Evolutionary conservation across 2,329 filamentous ascomycete species (phyloP), one percentile per base, ranked within the genome.

Genomic region (Colletotrichum sp.): DNA sequence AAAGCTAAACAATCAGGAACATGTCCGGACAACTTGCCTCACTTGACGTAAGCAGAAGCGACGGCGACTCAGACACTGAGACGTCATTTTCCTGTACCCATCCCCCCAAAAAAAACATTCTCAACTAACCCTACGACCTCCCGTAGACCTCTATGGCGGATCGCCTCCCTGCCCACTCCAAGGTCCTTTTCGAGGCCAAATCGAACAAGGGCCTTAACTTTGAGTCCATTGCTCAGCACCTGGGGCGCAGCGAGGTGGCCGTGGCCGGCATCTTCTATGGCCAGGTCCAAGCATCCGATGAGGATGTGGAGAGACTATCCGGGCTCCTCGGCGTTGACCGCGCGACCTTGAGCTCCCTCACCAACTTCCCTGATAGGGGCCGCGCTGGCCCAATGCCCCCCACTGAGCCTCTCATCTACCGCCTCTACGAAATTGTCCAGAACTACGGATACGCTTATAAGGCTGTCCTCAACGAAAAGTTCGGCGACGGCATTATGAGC

Each of bases 401-500:
- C 0, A 93, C 91, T 75, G 95, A 98, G 83, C 95, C 95, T 6
- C 86, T 98, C 79, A 96, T 98, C 82, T 99, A 99, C 85, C 90
- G 96, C 4, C 84, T 98, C 75, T 98, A 95, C 84, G 96, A 99
- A 89, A 94, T 98, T 83, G 93, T 99, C 77, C 96, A 98, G 87
- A 99, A 98, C 84, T 98, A 98, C 82, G 96, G 96, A 2, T 98
- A 98, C 84, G 95, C 96, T 1, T 98, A 98, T 87, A 98, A 98
- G 90, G 96, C 96, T 1, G 91, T 99, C 6, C 84, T 98, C 84
- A 98, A 99, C 80, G 96, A 99, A 90, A 98, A 98, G 89, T 96
- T 95, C 82, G 94, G 94, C 0, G 94, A 96, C 83, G 96, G 96
- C 2, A 99, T 99, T 82, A 98, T 99, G 96, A 98, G 95, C 83